Conservation (phyloP, 192 early-diverging fungal genomes). For the Backusella westeae region DNA sequence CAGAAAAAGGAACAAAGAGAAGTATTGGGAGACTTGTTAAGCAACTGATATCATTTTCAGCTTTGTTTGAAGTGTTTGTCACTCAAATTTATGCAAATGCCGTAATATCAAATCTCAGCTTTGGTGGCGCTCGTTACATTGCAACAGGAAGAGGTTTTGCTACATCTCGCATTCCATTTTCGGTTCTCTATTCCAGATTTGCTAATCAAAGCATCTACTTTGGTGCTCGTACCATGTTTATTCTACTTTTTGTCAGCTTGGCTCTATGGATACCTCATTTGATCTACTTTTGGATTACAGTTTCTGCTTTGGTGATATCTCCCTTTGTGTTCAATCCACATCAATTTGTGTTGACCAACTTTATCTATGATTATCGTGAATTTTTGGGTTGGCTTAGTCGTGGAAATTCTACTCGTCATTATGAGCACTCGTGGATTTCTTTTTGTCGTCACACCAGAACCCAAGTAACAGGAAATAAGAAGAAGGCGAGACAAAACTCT, state of each 20-base stretch:
- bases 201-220: conserved; percentile 65
- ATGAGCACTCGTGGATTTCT: conserved; percentile 67
- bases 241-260: conserved; percentile 62
- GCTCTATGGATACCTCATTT: conserved; percentile 57
- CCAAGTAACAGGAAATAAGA: conserved; percentile 62
- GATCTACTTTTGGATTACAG: conserved; percentile 70
- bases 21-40: conserved; percentile 57
- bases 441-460: conserved; percentile 61
- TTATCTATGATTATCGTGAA: conserved; percentile 66
- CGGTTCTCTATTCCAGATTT: conserved; percentile 62
- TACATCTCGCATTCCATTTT: conserved; percentile 62
- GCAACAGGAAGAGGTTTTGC: conserved; percentile 74
- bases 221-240: conserved; percentile 57
- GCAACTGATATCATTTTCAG: conserved; percentile 67
- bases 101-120: conserved; percentile 63
- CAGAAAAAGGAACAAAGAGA: conserved; percentile 63
- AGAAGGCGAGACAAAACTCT: conserved; percentile 40
- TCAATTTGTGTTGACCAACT: conserved; percentile 64
- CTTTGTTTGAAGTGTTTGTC: conserved; percentile 69
- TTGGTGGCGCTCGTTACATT: conserved; percentile 68
- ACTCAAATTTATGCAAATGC: conserved; percentile 71
- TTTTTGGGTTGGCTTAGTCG: conserved; percentile 65
- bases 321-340: conserved; percentile 78
- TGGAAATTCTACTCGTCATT: conserved; percentile 49
- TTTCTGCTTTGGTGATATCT: conserved; percentile 58